Conservation (phyloP, 208 protist species). For the Wallacemonas rigidus region DNA sequence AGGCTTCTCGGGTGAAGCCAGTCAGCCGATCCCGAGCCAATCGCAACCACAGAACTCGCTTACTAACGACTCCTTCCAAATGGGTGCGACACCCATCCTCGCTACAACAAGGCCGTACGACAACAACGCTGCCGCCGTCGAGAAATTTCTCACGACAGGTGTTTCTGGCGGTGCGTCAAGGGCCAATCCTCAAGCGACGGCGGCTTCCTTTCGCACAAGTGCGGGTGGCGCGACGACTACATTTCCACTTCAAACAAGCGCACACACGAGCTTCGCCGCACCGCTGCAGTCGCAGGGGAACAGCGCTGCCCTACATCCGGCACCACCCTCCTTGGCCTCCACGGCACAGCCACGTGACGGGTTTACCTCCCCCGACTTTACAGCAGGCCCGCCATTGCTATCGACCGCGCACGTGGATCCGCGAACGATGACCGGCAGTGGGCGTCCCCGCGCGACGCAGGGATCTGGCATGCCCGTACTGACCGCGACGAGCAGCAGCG, state of each 20-base stretch:
- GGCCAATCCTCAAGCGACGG: not conserved
- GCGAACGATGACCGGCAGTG: not conserved
- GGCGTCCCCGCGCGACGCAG: slow-evolving; percentile 4
- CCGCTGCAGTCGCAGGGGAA: slow-evolving; percentile 19
- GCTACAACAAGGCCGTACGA: slow-evolving; percentile 43
- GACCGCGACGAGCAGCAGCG: not conserved
- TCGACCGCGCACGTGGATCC: not conserved
- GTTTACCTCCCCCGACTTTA: not conserved
- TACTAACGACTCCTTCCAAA: slow-evolving; percentile 52
- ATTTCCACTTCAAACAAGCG: slow-evolving; percentile 19
- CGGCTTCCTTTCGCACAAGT: not conserved
- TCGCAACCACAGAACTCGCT: slow-evolving; percentile 1
- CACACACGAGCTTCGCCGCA: slow-evolving; percentile 33
- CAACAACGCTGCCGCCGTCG: slow-evolving; percentile 24
- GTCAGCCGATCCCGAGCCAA: not conserved
- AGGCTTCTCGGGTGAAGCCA: not conserved
- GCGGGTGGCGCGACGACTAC: not conserved
- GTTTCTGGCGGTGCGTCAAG: not conserved
- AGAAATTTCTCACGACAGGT: slow-evolving; percentile 38
- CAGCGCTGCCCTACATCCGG: not conserved
- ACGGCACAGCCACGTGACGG: not conserved
- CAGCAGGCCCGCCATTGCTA: not conserved
- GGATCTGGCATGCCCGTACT: not conserved
- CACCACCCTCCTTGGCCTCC: slow-evolving; percentile 12
- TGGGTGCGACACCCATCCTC: slow-evolving; percentile 31